Evolutionary conservation across 73 alveolate species (phyloP).

Genomic region (Tetrahymena thermophila): DNA sequence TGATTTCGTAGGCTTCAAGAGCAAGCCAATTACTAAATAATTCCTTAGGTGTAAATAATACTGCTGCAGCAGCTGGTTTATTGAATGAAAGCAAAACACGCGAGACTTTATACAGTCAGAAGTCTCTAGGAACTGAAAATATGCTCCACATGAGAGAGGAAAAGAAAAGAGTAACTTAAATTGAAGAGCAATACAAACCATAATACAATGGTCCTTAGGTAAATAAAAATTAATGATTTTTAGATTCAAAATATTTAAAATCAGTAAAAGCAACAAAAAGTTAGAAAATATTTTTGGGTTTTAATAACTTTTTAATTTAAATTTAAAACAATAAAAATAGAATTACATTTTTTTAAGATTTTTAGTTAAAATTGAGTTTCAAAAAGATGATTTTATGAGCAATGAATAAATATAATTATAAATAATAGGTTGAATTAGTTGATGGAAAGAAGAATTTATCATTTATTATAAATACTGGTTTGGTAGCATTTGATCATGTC

Average conservation of each 20-base stretch:
- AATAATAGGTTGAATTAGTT: not conserved
- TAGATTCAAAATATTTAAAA: not conserved
- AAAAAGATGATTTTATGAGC: not conserved
- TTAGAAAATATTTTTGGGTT: not conserved
- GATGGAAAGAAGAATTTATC: slow-evolving; percentile 23
- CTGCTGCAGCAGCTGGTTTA: not conserved
- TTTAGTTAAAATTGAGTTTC: not conserved
- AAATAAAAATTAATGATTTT: not conserved
- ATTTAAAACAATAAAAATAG: not conserved
- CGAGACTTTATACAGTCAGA: not conserved
- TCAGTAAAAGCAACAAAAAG: not conserved
- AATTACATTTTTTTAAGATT: not conserved
- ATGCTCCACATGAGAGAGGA: not conserved
- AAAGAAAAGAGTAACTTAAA: not conserved
- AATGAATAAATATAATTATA: not conserved
- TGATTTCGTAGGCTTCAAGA: not conserved
- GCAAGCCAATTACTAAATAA: not conserved
- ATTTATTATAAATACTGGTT: slow-evolving; percentile 26
- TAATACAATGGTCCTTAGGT: not conserved
- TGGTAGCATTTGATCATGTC: slow-evolving; percentile 48
- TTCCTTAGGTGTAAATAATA: not conserved
- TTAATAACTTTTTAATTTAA: not conserved
- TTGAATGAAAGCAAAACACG: not conserved
- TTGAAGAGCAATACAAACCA: not conserved
- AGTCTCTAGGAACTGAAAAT: not conserved